Base-by-base conservation (phyloP, 129 eudicot species). In the Centaurea solstitialis region DNA sequence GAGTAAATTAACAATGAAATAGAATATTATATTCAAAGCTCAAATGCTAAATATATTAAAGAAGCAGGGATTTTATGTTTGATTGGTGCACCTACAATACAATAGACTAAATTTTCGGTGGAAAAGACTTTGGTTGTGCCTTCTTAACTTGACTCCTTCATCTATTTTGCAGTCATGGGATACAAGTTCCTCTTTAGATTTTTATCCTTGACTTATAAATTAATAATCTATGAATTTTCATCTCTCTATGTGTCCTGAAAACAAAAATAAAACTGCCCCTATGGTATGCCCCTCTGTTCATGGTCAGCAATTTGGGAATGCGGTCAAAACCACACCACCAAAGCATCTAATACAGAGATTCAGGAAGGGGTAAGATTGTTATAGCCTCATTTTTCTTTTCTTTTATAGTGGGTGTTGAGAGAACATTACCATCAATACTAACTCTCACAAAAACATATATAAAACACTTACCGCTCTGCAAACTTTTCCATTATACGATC, bases 401-500 rank as follows among this genome's bases (percentile, higher is more conserved):
- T 57, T 57, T 45, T 57, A 17, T n/a, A 57, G 65, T 57, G 23
- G 65, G 65, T 6, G 23, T 57, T 18, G 20, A 17, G 65, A 57
- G 65, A 57, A 21, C 21, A 57, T 57, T 57, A 15, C 57, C 57
- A 20, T 28, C 24, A 12, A n/a, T 24, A 5, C 4, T 40, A 10
- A 17, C 24, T 74, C 39, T 28, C 75, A 64, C 9, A 28, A 28
- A 72, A 18, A 12, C 74, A 77, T 47, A 30, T 26, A 57, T 4
- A 70, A 33, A 20, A 73, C 13, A 83, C 91, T 69, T 86, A 94
- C 98, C 98, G 91, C 84, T 94, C 98, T 68, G 98, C 97, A 85
- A 92, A 94, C 68, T 94, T 94, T 82, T 94, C 98, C 98, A 94
- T 94, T 18, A 94, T 90, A 43, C 97, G 92, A 77, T 94, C 98